Evolutionary conservation across 768 basidiomycete genomes (phyloP).

Genomic region (Pisolithus tinctorius): DNA sequence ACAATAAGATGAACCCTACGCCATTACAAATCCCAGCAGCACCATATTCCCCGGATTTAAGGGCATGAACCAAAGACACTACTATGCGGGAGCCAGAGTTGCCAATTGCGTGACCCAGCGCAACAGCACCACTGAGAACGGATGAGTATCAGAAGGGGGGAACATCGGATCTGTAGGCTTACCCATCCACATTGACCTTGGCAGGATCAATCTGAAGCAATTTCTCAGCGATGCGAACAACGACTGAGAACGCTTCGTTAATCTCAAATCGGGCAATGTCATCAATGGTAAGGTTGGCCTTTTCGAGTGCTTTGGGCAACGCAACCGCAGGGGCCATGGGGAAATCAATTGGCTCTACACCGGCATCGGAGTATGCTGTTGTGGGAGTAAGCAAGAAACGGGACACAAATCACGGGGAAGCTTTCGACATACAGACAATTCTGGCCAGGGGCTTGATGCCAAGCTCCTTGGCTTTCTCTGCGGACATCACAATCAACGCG

Average conservation of each 20-base stretch:
- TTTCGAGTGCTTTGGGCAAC: constrained; percentile 80
- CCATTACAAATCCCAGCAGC: constrained; percentile 97
- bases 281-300: constrained; percentile 71
- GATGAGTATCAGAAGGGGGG: constrained; percentile 9
- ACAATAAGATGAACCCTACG: constrained; percentile 41
- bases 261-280: constrained; percentile 93
- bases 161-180: constrained; percentile 19
- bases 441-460: constrained; percentile 91
- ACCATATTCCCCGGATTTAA: constrained; percentile 89
- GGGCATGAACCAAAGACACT: constrained; percentile 86
- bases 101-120: constrained; percentile 93
- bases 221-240: constrained; percentile 87
- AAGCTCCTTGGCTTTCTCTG: constrained; percentile 86
- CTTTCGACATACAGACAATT: constrained; percentile 71
- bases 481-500: constrained; percentile 90
- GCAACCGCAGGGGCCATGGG: constrained; percentile 91
- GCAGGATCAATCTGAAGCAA: constrained; percentile 74
- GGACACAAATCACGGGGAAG: background rate
- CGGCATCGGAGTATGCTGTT: constrained; percentile 92
- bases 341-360: constrained; percentile 96
- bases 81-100: constrained; percentile 94
- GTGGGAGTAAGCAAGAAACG: background rate
- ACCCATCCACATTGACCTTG: constrained; percentile 91
- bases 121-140: constrained; percentile 80
- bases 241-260: constrained; percentile 97